Evolutionary conservation across 441 rosid species (phyloP).

Genomic region (Pelargonium myrrhifolium): DNA sequence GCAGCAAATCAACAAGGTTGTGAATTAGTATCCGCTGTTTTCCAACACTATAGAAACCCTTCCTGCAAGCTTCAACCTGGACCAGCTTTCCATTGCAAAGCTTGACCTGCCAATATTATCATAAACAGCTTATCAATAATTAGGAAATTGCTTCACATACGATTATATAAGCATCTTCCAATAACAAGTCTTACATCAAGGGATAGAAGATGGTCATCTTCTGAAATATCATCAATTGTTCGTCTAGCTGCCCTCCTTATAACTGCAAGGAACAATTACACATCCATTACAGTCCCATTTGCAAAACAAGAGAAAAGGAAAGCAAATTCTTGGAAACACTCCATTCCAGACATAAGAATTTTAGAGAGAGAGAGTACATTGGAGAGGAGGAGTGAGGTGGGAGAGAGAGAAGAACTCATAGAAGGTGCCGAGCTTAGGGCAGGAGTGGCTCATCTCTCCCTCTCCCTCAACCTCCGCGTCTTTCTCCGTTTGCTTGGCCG

Average conservation of each 20-base stretch:
- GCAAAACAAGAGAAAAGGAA: neutral
- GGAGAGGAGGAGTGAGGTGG: slow-evolving; percentile 60
- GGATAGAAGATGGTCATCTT: slow-evolving; percentile 78
- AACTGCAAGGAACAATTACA: slow-evolving; percentile 35
- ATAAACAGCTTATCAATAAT: neutral
- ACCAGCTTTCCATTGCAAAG: slow-evolving; percentile 64
- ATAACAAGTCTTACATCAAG: slow-evolving; percentile 48
- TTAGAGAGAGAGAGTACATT: slow-evolving; percentile 26
- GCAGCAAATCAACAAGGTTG: slow-evolving; percentile 53
- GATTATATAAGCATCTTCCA: neutral
- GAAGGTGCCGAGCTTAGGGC: slow-evolving; percentile 58
- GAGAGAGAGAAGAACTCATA: slow-evolving; percentile 70
- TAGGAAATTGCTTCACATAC: neutral
- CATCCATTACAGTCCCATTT: neutral
- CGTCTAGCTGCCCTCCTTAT: slow-evolving; percentile 51
- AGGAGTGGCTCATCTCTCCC: slow-evolving; percentile 45
- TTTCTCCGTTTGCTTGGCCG: neutral
- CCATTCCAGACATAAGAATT: neutral
- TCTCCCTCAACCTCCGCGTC: slow-evolving; percentile 34
- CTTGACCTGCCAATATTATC: slow-evolving; percentile 35
- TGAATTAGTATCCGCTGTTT: slow-evolving; percentile 50
- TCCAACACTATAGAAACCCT: slow-evolving; percentile 64
- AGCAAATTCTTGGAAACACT: neutral
- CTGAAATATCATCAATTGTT: slow-evolving; percentile 44
- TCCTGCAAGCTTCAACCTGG: slow-evolving; percentile 49